Percentiles rank a stretch among this genome's conserved stretches.
phyloP scores from a whole-genome alignment of 192 early-diverging fungal genomes.

The Coemansia sp. region DNA sequence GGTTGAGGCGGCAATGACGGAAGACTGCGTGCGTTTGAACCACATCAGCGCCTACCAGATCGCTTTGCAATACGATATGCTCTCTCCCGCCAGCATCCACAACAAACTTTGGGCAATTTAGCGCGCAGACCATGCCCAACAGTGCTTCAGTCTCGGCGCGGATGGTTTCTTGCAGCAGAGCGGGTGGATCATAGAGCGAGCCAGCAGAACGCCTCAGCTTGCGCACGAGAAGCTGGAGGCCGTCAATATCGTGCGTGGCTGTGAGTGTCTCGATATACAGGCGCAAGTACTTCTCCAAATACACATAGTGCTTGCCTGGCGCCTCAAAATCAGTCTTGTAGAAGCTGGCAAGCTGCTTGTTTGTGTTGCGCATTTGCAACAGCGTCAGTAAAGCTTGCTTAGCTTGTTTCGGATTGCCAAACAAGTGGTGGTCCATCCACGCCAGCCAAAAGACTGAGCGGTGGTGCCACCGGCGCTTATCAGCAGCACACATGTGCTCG shows the following conservation, averaged over 20 bases:
- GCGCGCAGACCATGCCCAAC: conserved; percentile 19
- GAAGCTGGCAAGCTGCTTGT: conserved; percentile 44
- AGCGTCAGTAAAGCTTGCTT: conserved; percentile 36
- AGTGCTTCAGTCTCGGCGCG: conserved; percentile 17
- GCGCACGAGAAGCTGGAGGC: conserved; percentile 27
- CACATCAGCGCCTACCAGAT: neutral
- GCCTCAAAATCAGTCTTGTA: conserved; percentile 51
- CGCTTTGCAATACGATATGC: conserved; percentile 28
- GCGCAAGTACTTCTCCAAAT: conserved; percentile 42
- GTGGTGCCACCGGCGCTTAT: conserved; percentile 45
- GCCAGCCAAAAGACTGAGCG: conserved; percentile 32
- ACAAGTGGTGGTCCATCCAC: conserved; percentile 36
- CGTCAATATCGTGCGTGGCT: conserved; percentile 31
- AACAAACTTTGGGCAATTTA: conserved; percentile 40
- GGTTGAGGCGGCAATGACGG: conserved; percentile 38
- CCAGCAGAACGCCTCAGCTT: conserved; percentile 40
- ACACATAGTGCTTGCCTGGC: conserved; percentile 48
- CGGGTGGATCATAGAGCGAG: conserved; percentile 13
- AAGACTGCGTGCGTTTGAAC: conserved; percentile 21
- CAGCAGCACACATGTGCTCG: conserved; percentile 24
- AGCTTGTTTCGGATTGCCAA: conserved; percentile 22
- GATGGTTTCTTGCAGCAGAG: neutral
- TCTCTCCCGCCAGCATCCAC: conserved; percentile 20
- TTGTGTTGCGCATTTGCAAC: conserved; percentile 35
- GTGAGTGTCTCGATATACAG: conserved; percentile 36